Evolutionary conservation across 2,329 filamentous ascomycete species (phyloP).

Genomic region (Aureobasidium sp.): DNA sequence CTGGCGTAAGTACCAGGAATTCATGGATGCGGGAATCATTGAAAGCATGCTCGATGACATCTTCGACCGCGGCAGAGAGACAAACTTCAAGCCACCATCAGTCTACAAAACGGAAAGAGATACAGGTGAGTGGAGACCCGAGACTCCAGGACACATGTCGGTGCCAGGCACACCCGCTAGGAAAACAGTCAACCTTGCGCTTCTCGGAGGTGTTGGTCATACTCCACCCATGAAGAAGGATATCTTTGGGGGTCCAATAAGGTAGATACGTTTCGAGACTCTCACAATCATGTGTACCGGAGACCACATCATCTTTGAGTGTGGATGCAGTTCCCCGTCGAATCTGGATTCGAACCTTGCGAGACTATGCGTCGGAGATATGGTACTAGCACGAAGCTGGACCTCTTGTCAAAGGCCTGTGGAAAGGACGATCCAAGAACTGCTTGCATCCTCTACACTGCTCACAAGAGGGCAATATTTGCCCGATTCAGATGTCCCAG

Average conservation of each 20-base stretch:
- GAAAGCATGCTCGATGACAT: conserved; percentile 89
- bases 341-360: no score
- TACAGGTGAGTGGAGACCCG: conserved; percentile 27
- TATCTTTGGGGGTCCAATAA: conserved; percentile 39
- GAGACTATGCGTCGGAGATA: no score
- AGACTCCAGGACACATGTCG: conserved; percentile 29
- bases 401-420: no score
- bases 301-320: no score
- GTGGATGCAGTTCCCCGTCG: no score
- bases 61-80: conserved; percentile 70
- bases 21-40: conserved; percentile 84
- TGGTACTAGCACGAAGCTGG: no score
- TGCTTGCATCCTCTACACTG: no score
- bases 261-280: conserved; percentile 22
- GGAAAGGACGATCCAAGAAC: no score
- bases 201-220: conserved; percentile 25
- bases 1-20: conserved; percentile 92
- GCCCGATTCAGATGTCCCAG: no score
- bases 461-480: no score
- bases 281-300: no score
- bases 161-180: conserved; percentile 37
- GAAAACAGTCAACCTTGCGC: conserved; percentile 23
- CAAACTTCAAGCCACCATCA: conserved; percentile 46
- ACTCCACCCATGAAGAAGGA: conserved; percentile 30
- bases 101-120: conserved; percentile 25